Conservation (phyloP, 306 rosid species). For the Cicer pinnatifidum region DNA sequence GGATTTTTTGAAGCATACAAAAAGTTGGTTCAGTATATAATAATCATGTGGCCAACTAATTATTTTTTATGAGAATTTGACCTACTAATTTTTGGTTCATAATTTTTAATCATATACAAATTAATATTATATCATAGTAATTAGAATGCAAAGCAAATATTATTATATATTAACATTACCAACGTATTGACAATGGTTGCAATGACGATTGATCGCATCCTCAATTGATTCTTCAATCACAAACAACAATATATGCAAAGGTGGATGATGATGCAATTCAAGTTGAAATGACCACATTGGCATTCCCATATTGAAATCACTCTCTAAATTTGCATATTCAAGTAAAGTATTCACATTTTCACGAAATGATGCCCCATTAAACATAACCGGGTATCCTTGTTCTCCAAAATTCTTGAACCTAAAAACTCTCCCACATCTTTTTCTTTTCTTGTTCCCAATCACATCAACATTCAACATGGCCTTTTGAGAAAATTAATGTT, state of each 20-base stretch:
- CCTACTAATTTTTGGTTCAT: neutral
- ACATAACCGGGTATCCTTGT: constrained; percentile 68
- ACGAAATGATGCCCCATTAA: constrained; percentile 63
- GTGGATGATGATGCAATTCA: constrained; percentile 77
- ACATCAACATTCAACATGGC: constrained; percentile 66
- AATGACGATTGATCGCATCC: constrained; percentile 52
- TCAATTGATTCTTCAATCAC: constrained; percentile 71
- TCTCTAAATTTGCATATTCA: constrained; percentile 71
- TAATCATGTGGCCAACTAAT: too few relatives aligned
- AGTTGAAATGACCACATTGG: constrained; percentile 86
- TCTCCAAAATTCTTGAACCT: constrained; percentile 82
- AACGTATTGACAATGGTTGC: constrained; percentile 82
- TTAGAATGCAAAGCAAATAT: neutral
- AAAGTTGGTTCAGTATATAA: too few relatives aligned
- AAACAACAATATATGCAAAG: constrained; percentile 64
- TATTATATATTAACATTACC: constrained; percentile 55
- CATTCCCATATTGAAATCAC: constrained; percentile 51
- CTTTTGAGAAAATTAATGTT: neutral
- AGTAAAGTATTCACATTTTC: constrained; percentile 73
- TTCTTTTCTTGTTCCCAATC: constrained; percentile 69
- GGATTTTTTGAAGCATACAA: too few relatives aligned
- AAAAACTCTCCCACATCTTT: constrained; percentile 76
- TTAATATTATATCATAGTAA: neutral
- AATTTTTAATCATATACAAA: neutral
- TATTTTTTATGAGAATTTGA: too few relatives aligned